phyloP scores from a whole-genome alignment of 768 basidiomycete genomes.

The Lactifluus subvellereus region DNA sequence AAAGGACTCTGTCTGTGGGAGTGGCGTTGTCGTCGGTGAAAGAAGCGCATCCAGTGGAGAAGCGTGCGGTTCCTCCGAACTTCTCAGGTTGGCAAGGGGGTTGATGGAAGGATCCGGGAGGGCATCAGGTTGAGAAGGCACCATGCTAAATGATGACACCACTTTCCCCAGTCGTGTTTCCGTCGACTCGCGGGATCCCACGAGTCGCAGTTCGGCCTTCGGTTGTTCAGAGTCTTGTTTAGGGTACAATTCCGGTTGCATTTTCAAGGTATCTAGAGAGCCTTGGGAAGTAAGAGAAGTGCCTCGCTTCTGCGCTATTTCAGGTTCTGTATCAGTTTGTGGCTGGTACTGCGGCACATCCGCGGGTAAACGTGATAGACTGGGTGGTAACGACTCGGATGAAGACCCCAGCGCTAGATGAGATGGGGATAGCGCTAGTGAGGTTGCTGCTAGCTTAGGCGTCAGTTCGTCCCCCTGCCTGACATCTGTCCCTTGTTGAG shows the following conservation, averaged over 20 bases:
- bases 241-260: background rate
- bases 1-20: slow-evolving; percentile 22
- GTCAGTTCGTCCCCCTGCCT: background rate
- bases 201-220: background rate
- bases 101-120: background rate
- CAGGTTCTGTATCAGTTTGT: background rate
- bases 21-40: slow-evolving; percentile 28
- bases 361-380: background rate
- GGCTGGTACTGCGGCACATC: background rate
- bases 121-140: background rate
- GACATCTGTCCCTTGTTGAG: background rate
- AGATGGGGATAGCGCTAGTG: background rate
- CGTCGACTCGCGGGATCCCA: background rate
- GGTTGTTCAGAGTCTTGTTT: background rate
- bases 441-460: background rate
- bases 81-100: background rate
- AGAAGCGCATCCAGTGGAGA: slow-evolving; percentile 29
- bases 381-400: background rate
- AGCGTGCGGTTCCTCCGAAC: background rate
- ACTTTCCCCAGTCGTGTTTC: background rate
- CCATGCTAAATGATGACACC: background rate
- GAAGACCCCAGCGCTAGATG: background rate
- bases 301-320: background rate
- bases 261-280: slow-evolving; percentile 2
- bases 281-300: background rate